Base-by-base conservation (phyloP, 768 basidiomycete genomes). In the Boletus sp. region DNA sequence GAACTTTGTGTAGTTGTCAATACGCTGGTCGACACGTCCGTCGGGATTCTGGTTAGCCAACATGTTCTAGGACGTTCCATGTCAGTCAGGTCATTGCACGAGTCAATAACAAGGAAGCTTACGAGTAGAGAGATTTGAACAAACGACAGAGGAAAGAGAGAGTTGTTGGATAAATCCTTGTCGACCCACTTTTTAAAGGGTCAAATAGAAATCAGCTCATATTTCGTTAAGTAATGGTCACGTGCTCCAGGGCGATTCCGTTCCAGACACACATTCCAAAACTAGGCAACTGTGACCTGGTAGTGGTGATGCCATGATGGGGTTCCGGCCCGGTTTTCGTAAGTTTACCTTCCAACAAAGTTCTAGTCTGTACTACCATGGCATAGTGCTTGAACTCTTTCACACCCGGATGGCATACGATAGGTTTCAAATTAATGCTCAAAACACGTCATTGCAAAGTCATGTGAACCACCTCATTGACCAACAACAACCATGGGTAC, bases 1-100 rank as follows among this genome's bases (percentile, higher is more conserved):
- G 76, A 92, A 94, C 67, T 84, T 84, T 64, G 88, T 88, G 77
- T 99, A 98, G 73, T 84, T 86, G 70, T 84, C 84, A 46, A 93
- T 88, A 47, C 92, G 90, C 62, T 78, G 75, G 62, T 78, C 76
- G 49, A 84, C 75, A 50, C 88, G 86, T 54, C 83, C 85, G 63
- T 90, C 89, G 33, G 71, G 55, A 37, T 75, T 74, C 59, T 72
- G 69, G 44, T 59, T 63, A 14, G 68, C 52, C 55, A 32, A 35
- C 56, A 63, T 60, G 37, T 17, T 39, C 60, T 62, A 29, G 0
- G 28, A 8, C 9, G 11, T 20, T 7, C 11, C 33, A 8, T n/a
- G 20, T 61, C 30, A 60, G 54, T 29, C 50, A n/a, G 7, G 7
- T 36, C 30, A 39, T 10, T 4, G 10, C 1, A 10, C 41, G 30